These are phyloP conservation scores for Apiotrichum mycotoxinovorans DNA, from an alignment of 1,284 basidiomycete genomes.

Conservation along the genomic window DNA sequence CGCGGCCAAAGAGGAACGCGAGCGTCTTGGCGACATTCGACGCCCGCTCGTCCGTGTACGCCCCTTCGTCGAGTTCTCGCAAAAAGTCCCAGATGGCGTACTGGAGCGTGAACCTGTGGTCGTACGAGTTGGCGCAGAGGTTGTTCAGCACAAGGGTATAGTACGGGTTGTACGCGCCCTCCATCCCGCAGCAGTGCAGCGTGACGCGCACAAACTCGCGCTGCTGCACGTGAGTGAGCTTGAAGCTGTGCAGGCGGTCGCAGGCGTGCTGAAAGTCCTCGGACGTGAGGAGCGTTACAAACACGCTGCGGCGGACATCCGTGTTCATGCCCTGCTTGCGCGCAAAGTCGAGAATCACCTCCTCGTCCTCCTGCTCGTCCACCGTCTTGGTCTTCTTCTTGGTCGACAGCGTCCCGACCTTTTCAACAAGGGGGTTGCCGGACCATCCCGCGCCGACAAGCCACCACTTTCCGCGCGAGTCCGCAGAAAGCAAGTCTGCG, in stretches of 20 bases:
- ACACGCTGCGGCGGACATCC: conserved; percentile 84
- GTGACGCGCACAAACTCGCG: conserved; percentile 89
- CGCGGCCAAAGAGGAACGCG: conserved; percentile 79
- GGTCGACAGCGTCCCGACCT: conserved; percentile 18
- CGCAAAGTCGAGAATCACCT: conserved; percentile 70
- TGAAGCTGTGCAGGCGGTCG: conserved; percentile 75
- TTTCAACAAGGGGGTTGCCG: conserved; percentile 79
- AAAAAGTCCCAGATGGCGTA: conserved; percentile 97
- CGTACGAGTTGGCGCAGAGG: conserved; percentile 52
- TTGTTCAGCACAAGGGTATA: conserved; percentile 84
- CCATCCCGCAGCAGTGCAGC: conserved; percentile 89
- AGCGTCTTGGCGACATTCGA: conserved; percentile 65
- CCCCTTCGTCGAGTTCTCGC: conserved; percentile 76
- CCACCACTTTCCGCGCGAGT: conserved; percentile 97
- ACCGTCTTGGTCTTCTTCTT: conserved; percentile 13
- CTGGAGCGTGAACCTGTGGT: conserved; percentile 87
- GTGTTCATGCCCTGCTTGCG: conserved; percentile 98
- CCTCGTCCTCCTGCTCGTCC: conserved; percentile 49
- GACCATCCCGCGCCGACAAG: conserved; percentile 94
- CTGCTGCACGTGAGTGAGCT: conserved; percentile 83
- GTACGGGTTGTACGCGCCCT: conserved; percentile 90
- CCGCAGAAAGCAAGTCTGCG: conserved; percentile 77
- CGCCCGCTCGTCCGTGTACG: conserved; percentile 9
- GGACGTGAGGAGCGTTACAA: conserved; percentile 88
- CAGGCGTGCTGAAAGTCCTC: conserved; percentile 96